Evolutionary conservation across 768 basidiomycete species (phyloP).

Genomic region (Chalciporus sphaerocephalus): DNA sequence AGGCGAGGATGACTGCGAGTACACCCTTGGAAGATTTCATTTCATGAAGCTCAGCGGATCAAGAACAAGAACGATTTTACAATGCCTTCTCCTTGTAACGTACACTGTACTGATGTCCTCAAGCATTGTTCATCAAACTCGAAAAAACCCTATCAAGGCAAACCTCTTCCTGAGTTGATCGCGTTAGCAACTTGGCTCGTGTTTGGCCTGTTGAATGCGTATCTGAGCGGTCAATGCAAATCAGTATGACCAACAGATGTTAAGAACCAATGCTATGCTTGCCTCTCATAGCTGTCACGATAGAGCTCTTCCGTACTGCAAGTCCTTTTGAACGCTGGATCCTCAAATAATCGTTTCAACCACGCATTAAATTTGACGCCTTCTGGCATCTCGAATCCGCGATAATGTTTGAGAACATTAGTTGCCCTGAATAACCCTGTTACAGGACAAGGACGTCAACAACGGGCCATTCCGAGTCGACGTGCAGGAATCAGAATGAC

Average conservation of each 20-base stretch:
- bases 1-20: background rate
- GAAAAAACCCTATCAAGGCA: constrained; percentile 59
- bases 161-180: constrained; percentile 58
- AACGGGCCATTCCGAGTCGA: background rate
- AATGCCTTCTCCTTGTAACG: background rate
- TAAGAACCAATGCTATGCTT: constrained; percentile 6
- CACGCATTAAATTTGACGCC: constrained; percentile 50
- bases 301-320: constrained; percentile 67
- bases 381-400: constrained; percentile 55
- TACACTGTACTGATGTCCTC: background rate
- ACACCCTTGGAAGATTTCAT: too few relatives aligned
- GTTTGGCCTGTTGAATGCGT: constrained; percentile 73
- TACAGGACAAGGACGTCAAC: background rate
- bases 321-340: constrained; percentile 62
- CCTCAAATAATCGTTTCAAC: constrained; percentile 48
- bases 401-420: constrained; percentile 61
- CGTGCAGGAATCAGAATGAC: background rate
- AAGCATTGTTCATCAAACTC: too few relatives aligned
- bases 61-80: background rate
- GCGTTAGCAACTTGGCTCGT: constrained; percentile 74
- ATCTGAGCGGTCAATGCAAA: constrained; percentile 37
- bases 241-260: background rate
- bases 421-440: constrained; percentile 66
- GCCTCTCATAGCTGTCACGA: constrained; percentile 70
- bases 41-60: too few relatives aligned